A percentile compares a stretch with the other conserved stretches of the same genome.
phyloP scores from a whole-genome alignment of 148 eudicot genomes.

The Rheum nobile region DNA sequence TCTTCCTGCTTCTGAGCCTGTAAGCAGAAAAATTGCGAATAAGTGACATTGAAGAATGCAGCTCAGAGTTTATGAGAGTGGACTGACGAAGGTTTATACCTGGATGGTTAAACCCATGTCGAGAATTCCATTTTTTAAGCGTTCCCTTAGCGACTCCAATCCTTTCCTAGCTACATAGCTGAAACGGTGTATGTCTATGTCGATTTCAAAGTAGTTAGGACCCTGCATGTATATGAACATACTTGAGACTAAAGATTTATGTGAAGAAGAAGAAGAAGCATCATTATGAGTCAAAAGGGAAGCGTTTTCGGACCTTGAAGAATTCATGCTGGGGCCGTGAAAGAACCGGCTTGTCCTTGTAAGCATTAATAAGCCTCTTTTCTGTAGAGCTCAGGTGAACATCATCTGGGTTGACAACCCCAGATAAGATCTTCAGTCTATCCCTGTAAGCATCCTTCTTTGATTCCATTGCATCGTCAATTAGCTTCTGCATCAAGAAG shows the following conservation, averaged over 20 bases:
- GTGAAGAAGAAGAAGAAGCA: not conserved
- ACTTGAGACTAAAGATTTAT: not conserved
- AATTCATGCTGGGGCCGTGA: slow-evolving; percentile 90
- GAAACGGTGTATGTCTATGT: slow-evolving; percentile 84
- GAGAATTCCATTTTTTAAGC: slow-evolving; percentile 51
- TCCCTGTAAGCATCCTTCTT: slow-evolving; percentile 38
- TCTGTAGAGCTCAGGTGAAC: slow-evolving; percentile 65
- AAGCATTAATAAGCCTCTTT: slow-evolving; percentile 71
- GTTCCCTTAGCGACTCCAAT: slow-evolving; percentile 61
- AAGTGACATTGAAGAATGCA: not conserved
- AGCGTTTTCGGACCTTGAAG: slow-evolving; percentile 33
- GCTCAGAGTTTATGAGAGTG: not conserved
- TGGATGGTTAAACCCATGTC: slow-evolving; percentile 84
- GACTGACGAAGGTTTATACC: slow-evolving; percentile 22
- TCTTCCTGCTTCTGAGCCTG: slow-evolving; percentile 88
- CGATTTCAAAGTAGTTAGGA: slow-evolving; percentile 77
- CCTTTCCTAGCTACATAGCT: slow-evolving; percentile 85
- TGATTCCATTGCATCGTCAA: slow-evolving; percentile 45
- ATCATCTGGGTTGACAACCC: slow-evolving; percentile 78
- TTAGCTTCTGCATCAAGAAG: slow-evolving; percentile 35
- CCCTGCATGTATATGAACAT: slow-evolving; percentile 39
- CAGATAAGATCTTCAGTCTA: slow-evolving; percentile 71
- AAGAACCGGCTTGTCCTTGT: slow-evolving; percentile 82
- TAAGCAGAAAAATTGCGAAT: not conserved
- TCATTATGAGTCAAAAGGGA: not conserved